Percentiles rank a stretch among this genome's conserved stretches.
Evolutionary conservation across 257 asterid species (phyloP).

Genomic region (Fraxinus anomala): DNA sequence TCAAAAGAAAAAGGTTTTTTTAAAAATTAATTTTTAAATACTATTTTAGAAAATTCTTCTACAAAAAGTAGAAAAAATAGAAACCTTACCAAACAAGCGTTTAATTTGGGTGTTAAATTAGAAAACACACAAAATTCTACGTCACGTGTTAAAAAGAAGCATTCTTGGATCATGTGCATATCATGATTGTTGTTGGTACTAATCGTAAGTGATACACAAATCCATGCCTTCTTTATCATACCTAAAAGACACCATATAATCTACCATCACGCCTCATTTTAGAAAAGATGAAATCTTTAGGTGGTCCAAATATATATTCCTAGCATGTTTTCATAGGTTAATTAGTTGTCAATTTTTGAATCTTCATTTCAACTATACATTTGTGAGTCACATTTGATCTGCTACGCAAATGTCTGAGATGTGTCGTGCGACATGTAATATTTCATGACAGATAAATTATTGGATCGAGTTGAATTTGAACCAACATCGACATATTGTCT

Average conservation of each 20-base stretch:
- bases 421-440: neutral
- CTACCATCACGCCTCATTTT: neutral
- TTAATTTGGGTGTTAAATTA: no score
- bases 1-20: no score
- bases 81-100: no score
- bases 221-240: neutral
- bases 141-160: neutral
- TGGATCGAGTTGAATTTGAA: neutral
- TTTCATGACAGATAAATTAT: neutral
- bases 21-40: no score
- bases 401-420: no score
- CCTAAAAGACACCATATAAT: neutral
- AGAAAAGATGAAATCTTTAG: neutral
- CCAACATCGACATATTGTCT: neutral
- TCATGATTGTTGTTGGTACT: slow-evolving; percentile 26
- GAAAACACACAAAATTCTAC: neutral
- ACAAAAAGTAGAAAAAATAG: no score
- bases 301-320: slow-evolving; percentile 7
- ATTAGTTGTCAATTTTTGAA: neutral
- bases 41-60: no score
- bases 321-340: neutral
- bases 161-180: slow-evolving; percentile 31
- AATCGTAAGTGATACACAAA: neutral
- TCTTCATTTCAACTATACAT: no score
- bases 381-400: no score